Base-by-base conservation (phyloP, 352 stramenopile species). In the Pythium oligandrum region DNA sequence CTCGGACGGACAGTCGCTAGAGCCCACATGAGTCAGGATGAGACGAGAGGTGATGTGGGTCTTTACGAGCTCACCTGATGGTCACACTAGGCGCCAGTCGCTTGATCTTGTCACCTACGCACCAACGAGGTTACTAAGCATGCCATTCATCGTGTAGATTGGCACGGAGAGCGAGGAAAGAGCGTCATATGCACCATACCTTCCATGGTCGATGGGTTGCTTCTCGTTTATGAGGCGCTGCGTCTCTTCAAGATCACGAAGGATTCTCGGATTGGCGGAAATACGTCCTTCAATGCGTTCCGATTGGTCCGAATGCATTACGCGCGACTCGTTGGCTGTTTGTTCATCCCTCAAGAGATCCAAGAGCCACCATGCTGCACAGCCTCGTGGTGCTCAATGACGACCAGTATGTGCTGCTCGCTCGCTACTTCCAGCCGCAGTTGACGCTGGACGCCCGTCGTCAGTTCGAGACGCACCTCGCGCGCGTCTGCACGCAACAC, bases 1-100 rank as follows among this genome's bases (percentile, higher is more conserved):
- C 57, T 96, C 84, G 8, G 82, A 90, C 3, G 86, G 68, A 55
- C 84, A 93, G 57, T 95, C 86, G 52, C 82, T 42, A 42, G 7
- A 31, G 43, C 38, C 38, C 38, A 42, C 38, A 42, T 26, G 17
- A 26, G 17, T 26, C 17, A 26, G 17, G 17, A 26, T 26, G 17
- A 26, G 17, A 26, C 17, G 17, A 26, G 17, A 26, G 17, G 17
- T 26, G 17, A 26, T 26, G 17, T 26, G 17, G 17, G 17, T 26
- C 17, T 26, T 26, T 26, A 26, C 17, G 17, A 26, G 17, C 43
- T 31, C 17, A 48, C 43, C 43, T 92, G 68, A 92, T 92, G 7
- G 81, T 92, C 59, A 92, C 76, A 48, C 77, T 91, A 9, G 81
- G 81, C 12, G 81, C 78, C 48, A 91, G 52, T 6, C 81, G 70